These are phyloP conservation scores for Teratosphaeria viscida DNA, from an alignment of 2,329 filamentous ascomycete species.

Conservation along the genomic window DNA sequence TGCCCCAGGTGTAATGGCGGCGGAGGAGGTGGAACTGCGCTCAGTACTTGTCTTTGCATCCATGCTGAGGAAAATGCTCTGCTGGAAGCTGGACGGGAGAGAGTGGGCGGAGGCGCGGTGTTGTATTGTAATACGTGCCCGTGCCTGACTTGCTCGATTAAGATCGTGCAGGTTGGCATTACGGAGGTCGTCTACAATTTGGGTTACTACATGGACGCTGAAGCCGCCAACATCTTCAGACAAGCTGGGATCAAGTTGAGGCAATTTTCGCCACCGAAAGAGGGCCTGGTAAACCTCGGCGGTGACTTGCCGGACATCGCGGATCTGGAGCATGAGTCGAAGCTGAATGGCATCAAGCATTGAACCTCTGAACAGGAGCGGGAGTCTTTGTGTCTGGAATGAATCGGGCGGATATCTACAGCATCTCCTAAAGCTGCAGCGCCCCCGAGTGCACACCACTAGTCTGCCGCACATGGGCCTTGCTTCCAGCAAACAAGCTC, in stretches of 20 bases:
- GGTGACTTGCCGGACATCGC: background rate
- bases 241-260: slow-evolving; percentile 75
- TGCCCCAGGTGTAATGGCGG: slow-evolving; percentile 72
- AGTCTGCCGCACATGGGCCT: slow-evolving; percentile 59
- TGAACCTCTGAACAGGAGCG: background rate
- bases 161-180: slow-evolving; percentile 95
- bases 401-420: background rate
- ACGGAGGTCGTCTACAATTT: slow-evolving; percentile 90
- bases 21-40: slow-evolving; percentile 53
- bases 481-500: slow-evolving; percentile 87
- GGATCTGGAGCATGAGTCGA: background rate
- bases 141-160: slow-evolving; percentile 95
- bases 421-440: slow-evolving; percentile 9
- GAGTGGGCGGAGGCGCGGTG: slow-evolving; percentile 70
- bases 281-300: slow-evolving; percentile 24
- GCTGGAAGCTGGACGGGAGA: slow-evolving; percentile 83
- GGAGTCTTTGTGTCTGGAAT: background rate
- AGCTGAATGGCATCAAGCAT: background rate
- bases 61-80: slow-evolving; percentile 97
- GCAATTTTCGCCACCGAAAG: slow-evolving; percentile 62
- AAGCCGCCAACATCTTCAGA: slow-evolving; percentile 65
- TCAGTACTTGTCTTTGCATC: slow-evolving; percentile 88
- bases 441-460: slow-evolving; percentile 7
- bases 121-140: slow-evolving; percentile 64
- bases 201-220: slow-evolving; percentile 85